Conservation (phyloP, 1,284 basidiomycete species). For the Dichomitus squalens region DNA sequence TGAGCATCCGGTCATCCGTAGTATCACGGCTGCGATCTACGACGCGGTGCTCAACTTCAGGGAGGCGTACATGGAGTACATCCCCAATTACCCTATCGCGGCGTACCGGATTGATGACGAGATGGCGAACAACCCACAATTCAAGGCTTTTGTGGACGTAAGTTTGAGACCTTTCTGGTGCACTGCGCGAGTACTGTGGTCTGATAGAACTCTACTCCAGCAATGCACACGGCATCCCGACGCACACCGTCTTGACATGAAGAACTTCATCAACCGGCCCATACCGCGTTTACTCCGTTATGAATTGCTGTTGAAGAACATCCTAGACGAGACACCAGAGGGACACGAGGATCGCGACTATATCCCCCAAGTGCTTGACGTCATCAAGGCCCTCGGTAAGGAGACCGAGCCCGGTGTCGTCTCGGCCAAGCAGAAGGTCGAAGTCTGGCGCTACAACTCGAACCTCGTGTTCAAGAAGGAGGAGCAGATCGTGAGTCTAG, state of each 20-base stretch:
- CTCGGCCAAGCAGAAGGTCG: slow-evolving; percentile 84
- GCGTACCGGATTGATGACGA: slow-evolving; percentile 92
- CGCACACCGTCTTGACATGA: slow-evolving; percentile 81
- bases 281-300: slow-evolving; percentile 90
- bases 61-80: slow-evolving; percentile 91
- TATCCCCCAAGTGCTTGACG: slow-evolving; percentile 83
- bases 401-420: slow-evolving; percentile 84
- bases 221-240: slow-evolving; percentile 73
- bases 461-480: slow-evolving; percentile 80
- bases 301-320: slow-evolving; percentile 80
- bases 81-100: slow-evolving; percentile 93
- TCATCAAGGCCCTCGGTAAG: slow-evolving; percentile 83
- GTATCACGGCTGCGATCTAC: slow-evolving; percentile 85
- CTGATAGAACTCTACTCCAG: slow-evolving; percentile 37
- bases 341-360: slow-evolving; percentile 79
- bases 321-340: slow-evolving; percentile 72
- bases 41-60: slow-evolving; percentile 92
- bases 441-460: slow-evolving; percentile 83
- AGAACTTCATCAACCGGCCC: slow-evolving; percentile 87
- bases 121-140: slow-evolving; percentile 75
- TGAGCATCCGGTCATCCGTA: slow-evolving; percentile 84
- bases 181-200: too few species aligned
- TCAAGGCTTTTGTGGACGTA: slow-evolving; percentile 86
- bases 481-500: slow-evolving; percentile 67
- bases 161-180: slow-evolving; percentile 23